Evolutionary conservation across 352 stramenopile species (phyloP).

Genomic region (Elongisporangium anandrum): DNA sequence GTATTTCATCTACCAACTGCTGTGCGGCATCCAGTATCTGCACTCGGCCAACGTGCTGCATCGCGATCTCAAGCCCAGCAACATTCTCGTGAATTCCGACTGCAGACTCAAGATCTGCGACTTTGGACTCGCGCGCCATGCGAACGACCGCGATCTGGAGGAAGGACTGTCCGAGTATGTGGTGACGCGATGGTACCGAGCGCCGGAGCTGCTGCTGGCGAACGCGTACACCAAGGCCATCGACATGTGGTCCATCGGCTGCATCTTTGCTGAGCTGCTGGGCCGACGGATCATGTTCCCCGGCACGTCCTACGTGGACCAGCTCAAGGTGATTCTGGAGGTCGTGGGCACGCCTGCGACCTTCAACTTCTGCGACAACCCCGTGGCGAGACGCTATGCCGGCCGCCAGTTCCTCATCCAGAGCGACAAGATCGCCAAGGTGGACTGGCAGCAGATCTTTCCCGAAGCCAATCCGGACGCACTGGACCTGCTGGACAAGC

Average conservation of each 20-base stretch:
- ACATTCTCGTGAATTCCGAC: constrained; percentile 95
- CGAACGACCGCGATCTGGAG: constrained; percentile 70
- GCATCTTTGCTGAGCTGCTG: constrained; percentile 99
- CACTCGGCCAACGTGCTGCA: constrained; percentile 95
- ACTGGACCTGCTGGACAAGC: constrained; percentile 79
- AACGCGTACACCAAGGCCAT: constrained; percentile 84
- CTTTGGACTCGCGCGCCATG: constrained; percentile 83
- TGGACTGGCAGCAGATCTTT: constrained; percentile 76
- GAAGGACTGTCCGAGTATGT: constrained; percentile 92
- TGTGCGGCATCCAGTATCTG: constrained; percentile 94
- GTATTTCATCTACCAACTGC: constrained; percentile 96
- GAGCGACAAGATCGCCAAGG: constrained; percentile 61
- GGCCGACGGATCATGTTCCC: constrained; percentile 82
- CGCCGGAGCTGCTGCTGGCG: constrained; percentile 76
- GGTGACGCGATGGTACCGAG: constrained; percentile 92
- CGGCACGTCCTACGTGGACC: constrained; percentile 83
- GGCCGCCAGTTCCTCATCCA: constrained; percentile 79
- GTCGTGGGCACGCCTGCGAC: constrained; percentile 80
- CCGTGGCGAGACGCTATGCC: constrained; percentile 73
- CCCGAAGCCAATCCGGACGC: constrained; percentile 81
- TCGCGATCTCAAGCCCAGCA: constrained; percentile 96
- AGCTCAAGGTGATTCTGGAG: constrained; percentile 85
- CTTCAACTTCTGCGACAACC: constrained; percentile 86
- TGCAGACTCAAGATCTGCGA: constrained; percentile 87
- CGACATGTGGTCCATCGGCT: constrained; percentile 97